Evolutionary conservation across 1,284 basidiomycete genomes (phyloP).

Genomic region (Boletus chippewaensis): DNA sequence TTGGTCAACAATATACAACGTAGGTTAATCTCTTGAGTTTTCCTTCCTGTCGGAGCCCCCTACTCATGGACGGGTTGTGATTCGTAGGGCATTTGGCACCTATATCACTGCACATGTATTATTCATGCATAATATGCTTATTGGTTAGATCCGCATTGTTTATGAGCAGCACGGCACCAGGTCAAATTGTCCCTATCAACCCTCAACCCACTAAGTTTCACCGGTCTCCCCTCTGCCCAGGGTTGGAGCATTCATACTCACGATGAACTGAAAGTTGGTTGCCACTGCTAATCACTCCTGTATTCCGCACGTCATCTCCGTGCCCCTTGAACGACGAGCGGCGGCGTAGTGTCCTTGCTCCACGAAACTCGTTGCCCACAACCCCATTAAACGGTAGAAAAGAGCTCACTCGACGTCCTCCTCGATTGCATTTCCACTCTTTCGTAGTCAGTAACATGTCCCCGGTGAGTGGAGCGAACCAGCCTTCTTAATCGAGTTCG

Average conservation of each 20-base stretch:
- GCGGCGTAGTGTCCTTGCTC: slow-evolving; percentile 12
- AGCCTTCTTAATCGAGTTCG: not conserved
- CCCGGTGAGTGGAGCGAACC: slow-evolving; percentile 23
- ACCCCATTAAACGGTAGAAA: slow-evolving; percentile 30
- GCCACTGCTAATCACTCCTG: slow-evolving; percentile 4
- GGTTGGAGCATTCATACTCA: slow-evolving; percentile 13
- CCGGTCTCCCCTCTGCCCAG: slow-evolving; percentile 28
- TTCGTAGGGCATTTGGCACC: slow-evolving; percentile 2
- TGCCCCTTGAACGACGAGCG: slow-evolving; percentile 12
- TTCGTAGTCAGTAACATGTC: slow-evolving; percentile 26
- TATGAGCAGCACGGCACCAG: slow-evolving; percentile 14
- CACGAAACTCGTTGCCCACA: slow-evolving; percentile 25
- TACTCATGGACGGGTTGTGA: slow-evolving; percentile 2
- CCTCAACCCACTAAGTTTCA: slow-evolving; percentile 26
- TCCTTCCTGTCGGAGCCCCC: not conserved
- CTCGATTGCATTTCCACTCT: slow-evolving; percentile 10
- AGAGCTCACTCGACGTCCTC: slow-evolving; percentile 13
- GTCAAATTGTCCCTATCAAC: slow-evolving; percentile 16
- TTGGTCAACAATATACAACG: slow-evolving; percentile 55
- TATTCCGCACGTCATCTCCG: slow-evolving; percentile 12
- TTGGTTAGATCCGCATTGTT: slow-evolving; percentile 4
- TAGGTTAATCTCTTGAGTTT: slow-evolving; percentile 7
- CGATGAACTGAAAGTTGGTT: slow-evolving; percentile 3
- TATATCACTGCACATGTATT: not conserved
- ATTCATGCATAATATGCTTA: slow-evolving; percentile 1